Evolutionary conservation across 2,329 filamentous ascomycete genomes (phyloP).

Genomic region (Mycogone perniciosa): DNA sequence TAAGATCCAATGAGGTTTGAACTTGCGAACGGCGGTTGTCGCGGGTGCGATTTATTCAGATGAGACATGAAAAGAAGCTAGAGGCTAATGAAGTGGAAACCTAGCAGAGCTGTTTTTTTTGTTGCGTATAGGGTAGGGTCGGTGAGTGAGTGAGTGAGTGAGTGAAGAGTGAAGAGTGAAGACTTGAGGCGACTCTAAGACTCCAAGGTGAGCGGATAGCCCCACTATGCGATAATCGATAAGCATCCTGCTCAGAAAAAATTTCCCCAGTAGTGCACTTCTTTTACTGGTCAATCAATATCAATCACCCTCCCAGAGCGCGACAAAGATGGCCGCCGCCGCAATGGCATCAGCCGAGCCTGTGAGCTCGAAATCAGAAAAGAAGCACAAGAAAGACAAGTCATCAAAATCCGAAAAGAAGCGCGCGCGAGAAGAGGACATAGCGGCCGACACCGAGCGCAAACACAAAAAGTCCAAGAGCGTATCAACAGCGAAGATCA

Average conservation of each 20-base stretch:
- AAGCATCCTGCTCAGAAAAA: constrained; percentile 8
- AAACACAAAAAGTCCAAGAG: constrained; percentile 47
- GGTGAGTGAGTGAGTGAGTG: no score
- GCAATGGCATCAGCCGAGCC: constrained; percentile 27
- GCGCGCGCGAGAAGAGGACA: constrained; percentile 39
- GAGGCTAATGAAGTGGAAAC: no score
- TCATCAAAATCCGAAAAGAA: constrained; percentile 35
- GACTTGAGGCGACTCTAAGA: no score
- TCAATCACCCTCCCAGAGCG: background rate
- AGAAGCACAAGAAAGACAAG: constrained; percentile 34
- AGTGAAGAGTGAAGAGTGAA: no score
- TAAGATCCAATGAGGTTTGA: no score
- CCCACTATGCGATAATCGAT: constrained; percentile 13
- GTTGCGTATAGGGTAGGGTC: no score
- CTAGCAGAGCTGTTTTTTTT: no score
- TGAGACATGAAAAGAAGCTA: no score
- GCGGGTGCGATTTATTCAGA: no score
- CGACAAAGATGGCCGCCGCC: constrained; percentile 18
- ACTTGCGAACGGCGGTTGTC: no score
- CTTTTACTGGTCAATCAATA: background rate
- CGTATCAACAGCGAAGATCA: constrained; percentile 28
- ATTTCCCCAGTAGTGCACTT: constrained; percentile 1
- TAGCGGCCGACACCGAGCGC: constrained; percentile 33
- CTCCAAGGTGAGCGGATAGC: background rate
- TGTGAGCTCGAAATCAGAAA: constrained; percentile 28